Base-by-base conservation (phyloP, 75 land plant species). In the Sequoiadendron giganteum region DNA sequence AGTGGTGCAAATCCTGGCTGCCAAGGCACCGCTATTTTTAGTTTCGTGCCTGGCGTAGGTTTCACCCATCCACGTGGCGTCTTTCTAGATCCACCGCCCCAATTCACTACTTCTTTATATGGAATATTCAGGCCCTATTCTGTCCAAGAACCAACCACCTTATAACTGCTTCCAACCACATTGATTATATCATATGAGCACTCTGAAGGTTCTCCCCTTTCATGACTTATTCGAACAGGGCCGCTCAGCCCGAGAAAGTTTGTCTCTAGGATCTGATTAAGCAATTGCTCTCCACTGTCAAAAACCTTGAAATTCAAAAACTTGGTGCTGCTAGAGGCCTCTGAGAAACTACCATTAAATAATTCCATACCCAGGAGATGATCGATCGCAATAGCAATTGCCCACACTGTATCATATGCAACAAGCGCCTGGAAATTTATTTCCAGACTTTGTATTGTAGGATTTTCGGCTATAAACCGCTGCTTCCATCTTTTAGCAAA, bases 371-470 rank as follows among this genome's bases (percentile, higher is more conserved):
- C 58, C 16, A 88, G 84, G 39, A 92, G 89, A 1, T 19, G 30
- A 15, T 77, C 38, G 30, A 92, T 55, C 9, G 88, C 93, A 85
- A 88, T 85, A 10, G 93, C 93, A 42, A 42, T 42, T 42, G 43
- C 43, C 5, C 43, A 42, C 43, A 42, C 43, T 42, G 43, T 42
- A 42, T 92, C 93, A 84, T 92, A 90, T 77, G 93, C 93, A 43
- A 72, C 77, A 56, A 86, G 73, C 18, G 72, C 91, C 18, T 88
- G 88, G 40, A 73, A 14, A 89, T 86, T 75, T 32, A n/a, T 28
- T 11, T 75, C 34, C 11, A 32, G 6, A 3, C 9, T 75, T 10
- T 9, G 30, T 32, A 75, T 7, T 34, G 39, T 34, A 11, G 77
- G 77, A 32, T 75, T 75, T 39, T 75, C 38, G 34, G 77, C 77